Evolutionary conservation across 78 protist genomes (phyloP).

Genomic region (slime mould (Dictyostelium discoideum)): dicty_2.7 NC_007089.4:204501-205000

Average conservation of each 20-base stretch:
- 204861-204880: constrained; percentile 86
- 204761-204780: constrained; percentile 1
- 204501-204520: constrained; percentile 63
- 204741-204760: constrained; percentile 2
- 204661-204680: constrained; percentile 73
- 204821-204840: neutral
- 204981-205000: constrained; percentile 81
- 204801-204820: constrained; percentile 60
- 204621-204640: constrained; percentile 52
- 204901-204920: constrained; percentile 63
- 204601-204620: constrained; percentile 37
- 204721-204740: constrained; percentile 60
- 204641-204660: constrained; percentile 78
- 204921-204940: constrained; percentile 90
- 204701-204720: constrained; percentile 65
- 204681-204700: constrained; percentile 50
- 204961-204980: constrained; percentile 79
- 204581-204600: constrained; percentile 74
- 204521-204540: constrained; percentile 80
- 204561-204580: constrained; percentile 72
- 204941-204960: constrained; percentile 89
- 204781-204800: constrained; percentile 10
- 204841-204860: constrained; percentile 45
- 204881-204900: constrained; percentile 84
- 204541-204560: constrained; percentile 80